Evolutionary conservation across 2,329 filamentous ascomycete genomes (phyloP), one percentile per base, ranked within the genome.

Genomic region (Colletotrichum coccodes): DNA sequence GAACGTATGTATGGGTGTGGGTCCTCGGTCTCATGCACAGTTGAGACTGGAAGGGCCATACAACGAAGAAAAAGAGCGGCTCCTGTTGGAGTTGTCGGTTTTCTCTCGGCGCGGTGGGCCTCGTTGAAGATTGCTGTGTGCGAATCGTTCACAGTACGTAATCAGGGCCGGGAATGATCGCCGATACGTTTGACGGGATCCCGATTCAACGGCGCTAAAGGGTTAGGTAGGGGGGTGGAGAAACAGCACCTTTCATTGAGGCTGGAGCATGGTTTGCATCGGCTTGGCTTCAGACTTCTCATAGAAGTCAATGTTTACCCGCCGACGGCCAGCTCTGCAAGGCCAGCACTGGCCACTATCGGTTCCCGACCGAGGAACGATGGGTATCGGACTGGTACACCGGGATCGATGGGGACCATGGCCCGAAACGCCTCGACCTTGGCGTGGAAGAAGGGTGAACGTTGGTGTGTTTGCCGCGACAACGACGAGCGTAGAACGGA

Each of bases 351-450:
- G 56, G 23, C 49, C 64, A 50, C 34, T 34, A 26, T 53, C 40
- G 47, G 23, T 59, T 32, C 30, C 34, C 46, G 28, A 23, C 26
- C 28, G n/a, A 30, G 34, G 14, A 28, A 18, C 32, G 28, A 16
- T 50, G 49, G 64, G 49, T 26, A 38, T 50, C 58, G 58, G 59
- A 14, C 28, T 52, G 47, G 32, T 32, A 32, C 28, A 34, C 23
- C n/a, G n/a, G 28, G 64, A 18, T 26, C 57, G 30, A 26, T 21
- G 47, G 47, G n/a, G 60, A 36, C 40, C 38, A 23, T 56, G 32
- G 32, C 28, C 59, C 64, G 50, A 46, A 28, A 62, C 26, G 28
- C 60, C 40, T 42, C 49, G 9, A 66, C 36, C 58, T 52, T 32
- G 38, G 26, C 28, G 30, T 60, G 54, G 60, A 6, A 47, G n/a